Percentiles rank a stretch among this genome's conserved stretches.
phyloP scores from a whole-genome alignment of 306 rosid species.

The Quercus berberidifolia region DNA sequence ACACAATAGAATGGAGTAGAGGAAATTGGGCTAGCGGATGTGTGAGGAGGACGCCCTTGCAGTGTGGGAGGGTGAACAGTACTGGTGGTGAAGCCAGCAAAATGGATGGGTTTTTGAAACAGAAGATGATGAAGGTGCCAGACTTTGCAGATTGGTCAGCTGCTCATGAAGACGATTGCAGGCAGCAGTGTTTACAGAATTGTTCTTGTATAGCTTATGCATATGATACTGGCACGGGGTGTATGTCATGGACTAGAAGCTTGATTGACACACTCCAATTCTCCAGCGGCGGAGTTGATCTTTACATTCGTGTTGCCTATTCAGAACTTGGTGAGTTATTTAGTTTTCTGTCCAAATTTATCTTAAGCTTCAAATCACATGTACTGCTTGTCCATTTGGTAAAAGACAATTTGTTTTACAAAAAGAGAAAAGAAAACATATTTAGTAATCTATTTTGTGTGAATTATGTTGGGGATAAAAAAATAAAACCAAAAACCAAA shows the following conservation, averaged over 20 bases:
- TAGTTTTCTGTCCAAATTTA: not conserved
- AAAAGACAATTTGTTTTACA: too few relatives aligned
- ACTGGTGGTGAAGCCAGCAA: not conserved
- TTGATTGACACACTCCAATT: not conserved
- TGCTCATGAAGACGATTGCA: conserved; percentile 20
- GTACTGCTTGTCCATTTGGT: not conserved
- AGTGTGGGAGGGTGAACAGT: conserved; percentile 20
- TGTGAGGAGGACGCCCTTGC: conserved; percentile 1
- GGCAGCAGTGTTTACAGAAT: conserved; percentile 19
- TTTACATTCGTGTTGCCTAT: not conserved
- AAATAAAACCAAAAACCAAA: too few relatives aligned
- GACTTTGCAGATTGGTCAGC: conserved; percentile 8
- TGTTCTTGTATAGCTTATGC: conserved; percentile 40
- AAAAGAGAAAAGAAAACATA: too few relatives aligned
- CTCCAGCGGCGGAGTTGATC: not conserved
- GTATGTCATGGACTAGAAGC: not conserved
- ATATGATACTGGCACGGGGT: conserved; percentile 13
- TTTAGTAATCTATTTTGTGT: too few relatives aligned
- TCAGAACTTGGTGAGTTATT: not conserved
- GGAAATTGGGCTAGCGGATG: conserved; percentile 20
- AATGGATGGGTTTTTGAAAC: conserved; percentile 25
- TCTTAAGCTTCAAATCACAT: not conserved
- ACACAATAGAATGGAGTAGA: not conserved
- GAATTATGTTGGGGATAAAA: too few relatives aligned
- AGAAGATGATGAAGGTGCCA: conserved; percentile 35